Base-by-base conservation (phyloP, 495 filamentous ascomycete species). In the Xylaria scruposa region DNA sequence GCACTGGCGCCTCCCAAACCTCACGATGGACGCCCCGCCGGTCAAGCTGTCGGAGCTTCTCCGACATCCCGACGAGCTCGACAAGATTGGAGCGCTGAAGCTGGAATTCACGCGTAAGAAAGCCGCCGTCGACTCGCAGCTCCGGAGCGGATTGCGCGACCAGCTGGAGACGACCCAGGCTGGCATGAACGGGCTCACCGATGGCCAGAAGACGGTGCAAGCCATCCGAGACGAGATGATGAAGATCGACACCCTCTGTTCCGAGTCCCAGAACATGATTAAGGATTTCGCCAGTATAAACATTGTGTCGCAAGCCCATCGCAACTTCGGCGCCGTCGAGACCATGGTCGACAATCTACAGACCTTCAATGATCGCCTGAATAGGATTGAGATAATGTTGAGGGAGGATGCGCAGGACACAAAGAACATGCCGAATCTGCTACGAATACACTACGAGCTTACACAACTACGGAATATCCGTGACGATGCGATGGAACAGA, bases 241-340 rank as follows among this genome's bases (percentile, higher is more conserved):
- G 85, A 96, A 96, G 82, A 98, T 99, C 80, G 97, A 98, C 82
- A 95, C 94, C 85, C 88, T 99, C 63, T 98, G 96, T 83, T 92
- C 93, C 71, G 97, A 98, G 80, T 93, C 94, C 62, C 95, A 98
- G 83, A 91, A 92, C 76, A 97, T 97, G 89, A 97, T 98, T 70
- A 89, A 91, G 70, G 96, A 98, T 83, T 99, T 99, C 79, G 93
- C 97, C 46, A 93, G 96, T 77, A 97, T 99, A 81, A 97, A 98
- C 80, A 84, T 93, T 73, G 90, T 98, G 51, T 94, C 94, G 29
- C 92, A 95, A 81, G 93, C 97, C 36, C 96, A 99, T 82, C 88
- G 94, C 70, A 97, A 98, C 79, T 98, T 98, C 77, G 91, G 92
- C 67, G 92, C 93, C 36, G 94, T 96, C 59, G 90, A 97, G 83